Percentiles rank a stretch among this genome's conserved stretches.
These are phyloP conservation scores for Pseudogymnoascus sp. DNA, from an alignment of 2,329 filamentous ascomycete genomes.

Conservation along the genomic window DNA sequence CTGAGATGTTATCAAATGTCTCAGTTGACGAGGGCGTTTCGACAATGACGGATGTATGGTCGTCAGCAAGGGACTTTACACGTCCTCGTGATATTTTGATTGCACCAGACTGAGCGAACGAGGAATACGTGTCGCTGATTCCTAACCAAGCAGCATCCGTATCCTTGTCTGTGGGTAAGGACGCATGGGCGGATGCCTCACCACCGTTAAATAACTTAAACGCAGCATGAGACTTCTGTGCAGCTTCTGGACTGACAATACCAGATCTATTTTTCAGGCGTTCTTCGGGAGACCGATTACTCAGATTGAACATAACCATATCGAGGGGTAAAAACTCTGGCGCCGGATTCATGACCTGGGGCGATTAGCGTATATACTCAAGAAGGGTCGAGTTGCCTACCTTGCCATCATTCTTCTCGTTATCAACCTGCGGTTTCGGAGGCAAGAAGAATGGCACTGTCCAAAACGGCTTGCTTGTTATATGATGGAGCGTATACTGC, in stretches of 20 bases:
- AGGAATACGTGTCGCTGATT: constrained; percentile 63
- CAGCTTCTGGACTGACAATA: constrained; percentile 51
- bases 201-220: constrained; percentile 14
- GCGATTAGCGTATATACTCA: neutral
- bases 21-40: constrained; percentile 16
- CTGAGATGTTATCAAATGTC: constrained; percentile 49
- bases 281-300: constrained; percentile 47
- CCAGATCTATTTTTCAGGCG: constrained; percentile 54
- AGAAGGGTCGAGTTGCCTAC: constrained; percentile 14
- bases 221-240: constrained; percentile 44
- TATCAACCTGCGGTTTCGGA: constrained; percentile 19
- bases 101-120: constrained; percentile 61
- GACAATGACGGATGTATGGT: neutral
- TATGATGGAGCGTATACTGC: constrained; percentile 54
- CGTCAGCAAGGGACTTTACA: constrained; percentile 10
- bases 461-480: constrained; percentile 64
- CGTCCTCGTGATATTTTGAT: constrained; percentile 36
- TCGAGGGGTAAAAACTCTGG: constrained; percentile 66
- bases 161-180: constrained; percentile 21
- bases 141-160: constrained; percentile 55
- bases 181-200: constrained; percentile 32
- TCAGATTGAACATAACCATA: constrained; percentile 62
- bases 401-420: constrained; percentile 31
- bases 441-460: constrained; percentile 50
- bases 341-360: constrained; percentile 31